Base-by-base conservation (phyloP, 1,139 yeast species). In the Wickerhamomyces sp. region DNA sequence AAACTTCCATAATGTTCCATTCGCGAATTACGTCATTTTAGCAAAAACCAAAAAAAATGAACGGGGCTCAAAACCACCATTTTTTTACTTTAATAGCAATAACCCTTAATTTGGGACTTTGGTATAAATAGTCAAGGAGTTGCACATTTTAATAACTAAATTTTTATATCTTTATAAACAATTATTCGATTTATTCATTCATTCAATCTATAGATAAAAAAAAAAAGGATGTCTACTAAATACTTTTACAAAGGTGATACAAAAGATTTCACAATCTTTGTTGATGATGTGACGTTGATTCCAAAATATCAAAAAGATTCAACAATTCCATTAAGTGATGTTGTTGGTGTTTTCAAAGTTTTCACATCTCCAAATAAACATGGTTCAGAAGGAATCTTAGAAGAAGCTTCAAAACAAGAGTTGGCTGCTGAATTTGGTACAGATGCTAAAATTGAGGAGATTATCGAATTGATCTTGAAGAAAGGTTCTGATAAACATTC, bases 321-420 rank as follows among this genome's bases (percentile, higher is more conserved):
- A 43, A 54, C 70, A 28, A 58, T 73, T 29, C 81, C 91, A 25
- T 62, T 84, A 44, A 67, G 78, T 16, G 79, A 78, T 30, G 69
- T 79, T 21, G 78, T 82, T 21, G 78, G 80, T 1, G 66, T 72
- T n/a, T 82, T 73, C 63, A 73, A 79, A 52, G 68, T 84, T 14
- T 84, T 70, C 54, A 66, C 71, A 20, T 71, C 72, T 42, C 68
- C 72, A 45, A 66, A 66, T 33, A 81, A 83, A 35, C 59, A 57
- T 23, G 94, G 93, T 25, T 62, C 73, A 4, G 83, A 75, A 47
- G 91, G 91, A 35, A 68, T 70, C 10, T 59, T 80, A 28, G 87
- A 81, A 41, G 78, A 74, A 51, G 93, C 89, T 3, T 77, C 88
- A 16, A 69, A 74, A 38, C 59, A 64, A 17, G 79, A 77, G 45